phyloP scores from a whole-genome alignment of 257 asterid species.

The Catharanthus roseus region DNA sequence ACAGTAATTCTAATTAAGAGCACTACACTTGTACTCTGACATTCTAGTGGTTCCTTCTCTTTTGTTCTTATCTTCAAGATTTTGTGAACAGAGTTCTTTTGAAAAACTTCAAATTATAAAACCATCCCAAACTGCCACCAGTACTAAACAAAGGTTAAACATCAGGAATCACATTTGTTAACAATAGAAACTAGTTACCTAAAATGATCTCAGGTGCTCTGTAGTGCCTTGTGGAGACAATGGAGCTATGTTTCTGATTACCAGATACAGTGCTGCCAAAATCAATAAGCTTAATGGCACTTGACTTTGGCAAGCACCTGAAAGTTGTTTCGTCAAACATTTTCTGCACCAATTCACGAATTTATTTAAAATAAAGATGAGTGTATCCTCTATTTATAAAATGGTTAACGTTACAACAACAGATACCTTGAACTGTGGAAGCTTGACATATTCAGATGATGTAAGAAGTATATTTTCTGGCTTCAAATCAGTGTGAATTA shows the following conservation, averaged over 20 bases:
- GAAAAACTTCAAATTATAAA: not conserved
- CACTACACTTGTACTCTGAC: not conserved
- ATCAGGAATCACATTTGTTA: slow-evolving; percentile 3
- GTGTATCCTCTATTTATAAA: slow-evolving; percentile 18
- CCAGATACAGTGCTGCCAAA: slow-evolving; percentile 84
- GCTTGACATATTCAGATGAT: slow-evolving; percentile 66
- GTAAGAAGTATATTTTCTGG: slow-evolving; percentile 94
- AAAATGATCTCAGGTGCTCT: slow-evolving; percentile 96
- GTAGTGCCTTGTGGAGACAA: slow-evolving; percentile 90
- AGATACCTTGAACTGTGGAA: slow-evolving; percentile 72
- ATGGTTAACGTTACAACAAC: slow-evolving; percentile 22
- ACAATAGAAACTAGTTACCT: slow-evolving; percentile 41
- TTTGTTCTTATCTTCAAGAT: not conserved
- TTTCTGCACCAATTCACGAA: slow-evolving; percentile 47
- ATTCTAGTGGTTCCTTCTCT: not conserved
- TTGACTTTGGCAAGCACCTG: slow-evolving; percentile 81
- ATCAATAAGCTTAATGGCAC: slow-evolving; percentile 93
- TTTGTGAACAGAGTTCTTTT: not conserved
- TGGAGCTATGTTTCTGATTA: slow-evolving; percentile 71
- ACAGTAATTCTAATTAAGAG: not conserved
- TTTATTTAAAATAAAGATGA: slow-evolving; percentile 11
- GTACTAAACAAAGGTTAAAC: not conserved
- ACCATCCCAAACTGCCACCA: not conserved
- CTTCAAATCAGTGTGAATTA: slow-evolving; percentile 92
- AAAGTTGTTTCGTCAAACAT: slow-evolving; percentile 41